Evolutionary conservation across 2,329 filamentous ascomycete species (phyloP), one percentile per base, ranked within the genome.

Genomic region (Aureobasidium namibiae): DNA sequence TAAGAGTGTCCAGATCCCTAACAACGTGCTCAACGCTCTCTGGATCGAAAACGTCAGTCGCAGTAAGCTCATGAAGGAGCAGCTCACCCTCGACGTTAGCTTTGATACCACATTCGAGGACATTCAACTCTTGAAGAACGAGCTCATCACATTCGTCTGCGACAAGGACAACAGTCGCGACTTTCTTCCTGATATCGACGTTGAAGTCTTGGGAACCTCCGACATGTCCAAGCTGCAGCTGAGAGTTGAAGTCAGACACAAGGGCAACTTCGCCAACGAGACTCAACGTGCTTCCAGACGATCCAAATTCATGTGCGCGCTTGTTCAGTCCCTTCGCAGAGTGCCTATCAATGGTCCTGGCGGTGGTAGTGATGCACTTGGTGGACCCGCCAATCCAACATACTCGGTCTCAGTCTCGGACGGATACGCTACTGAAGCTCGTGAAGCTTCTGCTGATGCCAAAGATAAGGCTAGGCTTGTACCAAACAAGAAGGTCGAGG

Each of bases 301-400:
- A 62, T 95, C 89, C 71, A 97, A 96, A 74, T 97, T 99, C 76
- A 95, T 97, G 85, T 96, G 92, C 69, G 94, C 94, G 0, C 78
- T 99, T 61, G 86, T 94, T 4, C 74, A 91, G 9, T 91, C 92
- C 3, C 77, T 96, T 61, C 89, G 90, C 74, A 91, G 87, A 75
- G 81, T 99, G 18, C 92, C 92, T 10, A 92, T 99, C 68, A 82
- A 90, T 66, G 85, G 78, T 21, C 92, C 92, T 59, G 91, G 87
- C 41, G 91, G 88, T 61, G 89, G 86, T 59, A 76, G 75, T 62
- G 77, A 82, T 60, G 83, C 82, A 41, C 81, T 88, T 6, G 83
- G 80, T 33, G 80, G 78, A 62, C 73, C 74, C 33, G 77, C 76
- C n/a, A 94, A 95, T 73, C 92, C 92, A 0, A 78, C 84, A 6